A percentile compares a stretch with the other conserved stretches of the same genome.
Evolutionary conservation across 2,329 filamentous ascomycete genomes (phyloP).

Genomic region (Trichophyton rubrum): DNA sequence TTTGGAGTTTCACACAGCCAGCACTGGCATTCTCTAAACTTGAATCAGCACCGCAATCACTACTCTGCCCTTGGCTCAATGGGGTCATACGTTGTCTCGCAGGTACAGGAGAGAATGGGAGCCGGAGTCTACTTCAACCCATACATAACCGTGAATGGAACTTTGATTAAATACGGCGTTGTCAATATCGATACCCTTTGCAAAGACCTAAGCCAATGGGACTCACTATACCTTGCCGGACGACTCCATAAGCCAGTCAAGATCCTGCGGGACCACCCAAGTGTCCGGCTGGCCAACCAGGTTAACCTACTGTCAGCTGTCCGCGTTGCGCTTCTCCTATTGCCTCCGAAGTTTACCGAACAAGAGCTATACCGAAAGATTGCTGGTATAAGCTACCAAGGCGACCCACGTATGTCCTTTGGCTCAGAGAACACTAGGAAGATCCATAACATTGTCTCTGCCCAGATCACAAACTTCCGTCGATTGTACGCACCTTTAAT

Average conservation of each 20-base stretch:
- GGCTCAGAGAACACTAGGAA: constrained; percentile 86
- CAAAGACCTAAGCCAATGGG: constrained; percentile 76
- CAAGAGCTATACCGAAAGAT: constrained; percentile 81
- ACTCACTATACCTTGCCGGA: constrained; percentile 90
- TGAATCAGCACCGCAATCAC: constrained; percentile 63
- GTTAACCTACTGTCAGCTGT: constrained; percentile 88
- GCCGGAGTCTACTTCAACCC: constrained; percentile 98
- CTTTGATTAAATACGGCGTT: constrained; percentile 94
- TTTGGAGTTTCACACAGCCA: constrained; percentile 89
- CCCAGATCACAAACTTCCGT: constrained; percentile 85
- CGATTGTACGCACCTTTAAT: constrained; percentile 82
- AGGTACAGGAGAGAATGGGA: constrained; percentile 75
- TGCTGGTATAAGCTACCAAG: constrained; percentile 82
- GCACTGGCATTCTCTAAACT: constrained; percentile 92
- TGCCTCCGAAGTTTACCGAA: constrained; percentile 76
- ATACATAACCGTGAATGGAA: constrained; percentile 86
- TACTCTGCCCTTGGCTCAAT: constrained; percentile 77
- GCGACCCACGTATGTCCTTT: constrained; percentile 88
- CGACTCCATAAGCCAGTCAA: constrained; percentile 96
- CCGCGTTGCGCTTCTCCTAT: constrained; percentile 73
- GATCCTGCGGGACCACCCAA: constrained; percentile 86
- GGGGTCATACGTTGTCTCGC: constrained; percentile 72
- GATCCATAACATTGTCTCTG: constrained; percentile 82
- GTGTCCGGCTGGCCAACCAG: constrained; percentile 86
- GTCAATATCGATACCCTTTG: constrained; percentile 87